Evolutionary conservation across 805 yeast genomes (phyloP).

Genomic region (Nakazawaea ernobii): DNA sequence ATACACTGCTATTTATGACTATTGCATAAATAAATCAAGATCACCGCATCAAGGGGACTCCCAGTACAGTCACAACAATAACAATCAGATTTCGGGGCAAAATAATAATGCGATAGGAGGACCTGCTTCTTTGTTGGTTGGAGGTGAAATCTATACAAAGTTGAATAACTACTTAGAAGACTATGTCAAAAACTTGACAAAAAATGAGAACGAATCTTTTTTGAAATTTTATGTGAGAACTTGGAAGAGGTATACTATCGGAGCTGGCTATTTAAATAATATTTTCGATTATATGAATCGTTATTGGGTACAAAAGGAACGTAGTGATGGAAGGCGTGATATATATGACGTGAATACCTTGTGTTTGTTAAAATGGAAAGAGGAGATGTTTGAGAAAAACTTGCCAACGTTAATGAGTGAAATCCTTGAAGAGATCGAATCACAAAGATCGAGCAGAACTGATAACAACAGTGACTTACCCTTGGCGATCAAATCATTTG

Average conservation of each 20-base stretch:
- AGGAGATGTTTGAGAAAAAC: slow-evolving; percentile 68
- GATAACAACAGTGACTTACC: slow-evolving; percentile 64
- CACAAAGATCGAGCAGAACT: slow-evolving; percentile 73
- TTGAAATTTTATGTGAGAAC: slow-evolving; percentile 77
- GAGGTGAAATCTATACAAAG: slow-evolving; percentile 80
- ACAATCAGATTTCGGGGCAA: not conserved
- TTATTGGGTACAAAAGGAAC: slow-evolving; percentile 95
- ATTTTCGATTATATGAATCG: slow-evolving; percentile 94
- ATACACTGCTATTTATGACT: slow-evolving; percentile 88
- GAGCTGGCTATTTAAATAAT: slow-evolving; percentile 87
- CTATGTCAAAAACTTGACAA: slow-evolving; percentile 48
- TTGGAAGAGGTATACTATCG: slow-evolving; percentile 87
- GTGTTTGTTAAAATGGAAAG: slow-evolving; percentile 84
- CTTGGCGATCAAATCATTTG: slow-evolving; percentile 79
- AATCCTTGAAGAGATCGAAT: slow-evolving; percentile 67
- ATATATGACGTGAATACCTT: slow-evolving; percentile 89
- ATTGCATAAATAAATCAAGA: slow-evolving; percentile 78
- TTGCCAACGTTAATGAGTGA: slow-evolving; percentile 57
- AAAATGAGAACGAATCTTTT: slow-evolving; percentile 58
- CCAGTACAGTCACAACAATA: slow-evolving; percentile 16
- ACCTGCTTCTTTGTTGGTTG: slow-evolving; percentile 48
- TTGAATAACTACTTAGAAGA: slow-evolving; percentile 59
- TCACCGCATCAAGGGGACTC: slow-evolving; percentile 28
- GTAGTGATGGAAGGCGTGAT: slow-evolving; percentile 87
- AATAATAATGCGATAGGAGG: slow-evolving; percentile 19